Base-by-base conservation (phyloP, 2,329 filamentous ascomycete genomes). In the Exophiala oligosperma region DNA sequence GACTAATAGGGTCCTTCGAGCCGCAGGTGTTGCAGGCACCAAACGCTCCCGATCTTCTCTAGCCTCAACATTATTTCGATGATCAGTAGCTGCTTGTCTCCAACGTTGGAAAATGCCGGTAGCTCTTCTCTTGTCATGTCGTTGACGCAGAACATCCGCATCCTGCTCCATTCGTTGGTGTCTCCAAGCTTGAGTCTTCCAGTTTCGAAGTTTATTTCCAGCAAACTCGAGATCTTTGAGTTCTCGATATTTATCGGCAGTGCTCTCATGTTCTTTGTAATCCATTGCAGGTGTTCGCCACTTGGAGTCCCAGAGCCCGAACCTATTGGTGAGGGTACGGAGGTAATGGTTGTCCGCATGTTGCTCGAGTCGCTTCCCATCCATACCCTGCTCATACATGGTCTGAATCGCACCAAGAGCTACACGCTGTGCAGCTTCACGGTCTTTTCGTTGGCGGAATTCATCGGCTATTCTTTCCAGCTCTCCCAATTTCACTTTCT, bases 71-170 rank as follows among this genome's bases (percentile, higher is more conserved):
- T 59, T 53, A 3, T 47, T 46, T 3, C 51, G 24, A 12, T 41
- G 21, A 35, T 54, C 17, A 2, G 29, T n/a, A 12, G 48, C 58
- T 11, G 48, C 56, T 38, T 37, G 44, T 49, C 58, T 53, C 61
- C 57, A 61, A 43, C 50, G 54, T 28, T 63, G 55, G 14, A 63
- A 47, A 14, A 63, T 46, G 11, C 43, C 49, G 3, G 54, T 26
- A 26, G 58, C 55, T 8, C 61, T 26, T 43, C 56, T 63, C 37
- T 54, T 61, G 41, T 61, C 61, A 46, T 61, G 60, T n/a, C 61
- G 58, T 40, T 56, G 57, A 32, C 40, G 51, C 17, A 63, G 35
- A 8, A 54, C 46, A 40, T 63, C 61, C 2, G 61, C 61, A 44
- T 63, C 61, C 24, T 61, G 52, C 38, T 63, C 55, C 4, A 63